Base-by-base conservation (phyloP, 2,329 filamentous ascomycete genomes). In the Cercospora sp. region DNA sequence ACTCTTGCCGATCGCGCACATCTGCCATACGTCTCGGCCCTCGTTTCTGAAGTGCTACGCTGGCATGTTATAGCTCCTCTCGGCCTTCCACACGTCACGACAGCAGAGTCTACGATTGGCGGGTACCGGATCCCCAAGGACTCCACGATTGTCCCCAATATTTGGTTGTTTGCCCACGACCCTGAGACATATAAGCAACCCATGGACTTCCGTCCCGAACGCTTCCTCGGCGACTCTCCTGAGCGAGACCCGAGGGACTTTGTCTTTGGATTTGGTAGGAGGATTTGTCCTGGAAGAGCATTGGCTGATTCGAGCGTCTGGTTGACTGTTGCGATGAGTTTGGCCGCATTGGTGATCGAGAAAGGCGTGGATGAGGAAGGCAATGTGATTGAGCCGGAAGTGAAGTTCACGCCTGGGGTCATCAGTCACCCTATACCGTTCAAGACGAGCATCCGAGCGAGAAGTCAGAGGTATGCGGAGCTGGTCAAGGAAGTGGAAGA, bases 71-170 rank as follows among this genome's bases (percentile, higher is more conserved):
- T 78, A n/a, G 61, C 68, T 8, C 71, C 73, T 4, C 68, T 75
- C 4, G 74, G 71, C 5, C 58, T 74, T 0, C 82, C 82, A 0
- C 82, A 84, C 62, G 81, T 81, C 55, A 82, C 81, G 0, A 81
- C 78, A 45, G 63, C 71, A 75, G 81, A 83, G 63, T 80, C 82
- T 65, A 75, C 70, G 68, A 76, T 81, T 60, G 24, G n/a, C 37
- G 81, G 80, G 9, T 79, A 79, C 24, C 73, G 75, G 2, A 79
- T 84, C 43, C 82, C 82, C 2, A 80, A 78, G 40, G 79, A 77
- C 1, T 78, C 77, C 2, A 77, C 76, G 4, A 73, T 82, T 4
- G 71, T 83, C 5, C 71, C 5, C 5, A 81, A 76, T 37, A 75
- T 73, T 3, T 80, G 73, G 74, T 80, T 78, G 18, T 78, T 69